A percentile compares a stretch with the other conserved stretches of the same genome.
phyloP scores from a whole-genome alignment of 495 filamentous ascomycete species.

The Jackrogersella minutella region DNA sequence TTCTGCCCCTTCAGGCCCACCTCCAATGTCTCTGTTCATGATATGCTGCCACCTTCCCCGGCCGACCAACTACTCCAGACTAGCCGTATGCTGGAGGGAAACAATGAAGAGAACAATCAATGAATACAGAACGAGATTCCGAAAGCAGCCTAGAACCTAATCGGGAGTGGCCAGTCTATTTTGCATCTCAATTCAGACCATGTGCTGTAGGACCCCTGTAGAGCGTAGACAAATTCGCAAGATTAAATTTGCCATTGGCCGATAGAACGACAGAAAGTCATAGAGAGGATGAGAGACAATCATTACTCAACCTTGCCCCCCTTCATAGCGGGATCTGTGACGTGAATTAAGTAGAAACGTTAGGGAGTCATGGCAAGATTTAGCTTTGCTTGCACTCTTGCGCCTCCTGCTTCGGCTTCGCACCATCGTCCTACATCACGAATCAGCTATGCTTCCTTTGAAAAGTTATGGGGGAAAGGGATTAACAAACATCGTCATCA shows the following conservation, averaged over 20 bases:
- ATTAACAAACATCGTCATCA: conserved; percentile 88
- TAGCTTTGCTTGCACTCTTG: conserved; percentile 99
- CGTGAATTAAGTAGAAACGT: conserved; percentile 29
- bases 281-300: conserved; percentile 19
- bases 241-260: conserved; percentile 29
- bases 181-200: conserved; percentile 40
- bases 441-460: conserved; percentile 43
- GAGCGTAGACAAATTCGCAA: conserved; percentile 34
- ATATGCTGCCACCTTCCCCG: conserved; percentile 36
- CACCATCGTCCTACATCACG: conserved; percentile 78
- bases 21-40: conserved; percentile 26
- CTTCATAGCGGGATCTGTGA: conserved; percentile 15
- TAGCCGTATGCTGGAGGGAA: conserved; percentile 37
- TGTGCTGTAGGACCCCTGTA: conserved; percentile 33
- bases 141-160: conserved; percentile 43
- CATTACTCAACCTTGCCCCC: conserved; percentile 19
- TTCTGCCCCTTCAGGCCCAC: conserved; percentile 21
- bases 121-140: conserved; percentile 45
- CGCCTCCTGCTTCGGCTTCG: conserved; percentile 98
- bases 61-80: conserved; percentile 40
- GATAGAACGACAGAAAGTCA: conserved; percentile 26
- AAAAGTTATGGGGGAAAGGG: neutral
- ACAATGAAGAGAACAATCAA: conserved; percentile 41
- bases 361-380: conserved; percentile 37
- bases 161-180: conserved; percentile 46